phyloP scores from a whole-genome alignment of 2,329 filamentous ascomycete species.

The Didymella keratinophila region DNA sequence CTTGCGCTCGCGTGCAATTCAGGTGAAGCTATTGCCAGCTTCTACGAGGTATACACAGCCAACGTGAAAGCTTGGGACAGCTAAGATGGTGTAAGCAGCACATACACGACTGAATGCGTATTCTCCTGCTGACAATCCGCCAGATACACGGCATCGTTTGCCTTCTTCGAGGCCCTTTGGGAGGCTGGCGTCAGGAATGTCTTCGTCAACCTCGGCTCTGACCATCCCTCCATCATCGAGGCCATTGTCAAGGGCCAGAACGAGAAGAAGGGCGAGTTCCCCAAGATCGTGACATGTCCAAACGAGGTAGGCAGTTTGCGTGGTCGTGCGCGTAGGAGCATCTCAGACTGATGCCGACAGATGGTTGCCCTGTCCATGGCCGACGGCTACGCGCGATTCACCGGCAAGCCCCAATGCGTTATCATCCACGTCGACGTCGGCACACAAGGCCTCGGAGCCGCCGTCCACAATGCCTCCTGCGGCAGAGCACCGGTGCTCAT shows the following conservation, averaged over 20 bases:
- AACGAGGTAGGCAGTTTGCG: slow-evolving; percentile 69
- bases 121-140: neutral
- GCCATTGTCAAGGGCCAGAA: slow-evolving; percentile 79
- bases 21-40: neutral
- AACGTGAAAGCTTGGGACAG: neutral
- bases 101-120: neutral
- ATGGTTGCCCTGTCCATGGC: slow-evolving; percentile 89
- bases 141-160: slow-evolving; percentile 76
- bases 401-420: slow-evolving; percentile 76
- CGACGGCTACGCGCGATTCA: slow-evolving; percentile 76
- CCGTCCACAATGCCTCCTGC: slow-evolving; percentile 79
- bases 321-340: neutral
- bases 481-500: slow-evolving; percentile 78
- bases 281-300: slow-evolving; percentile 78
- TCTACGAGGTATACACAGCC: neutral
- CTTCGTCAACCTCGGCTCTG: slow-evolving; percentile 73
- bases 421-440: slow-evolving; percentile 85
- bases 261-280: slow-evolving; percentile 70
- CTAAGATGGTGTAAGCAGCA: slow-evolving; percentile 35
- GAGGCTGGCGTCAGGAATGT: slow-evolving; percentile 60
- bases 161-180: slow-evolving; percentile 84
- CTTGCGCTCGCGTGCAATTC: neutral
- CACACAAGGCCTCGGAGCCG: slow-evolving; percentile 78
- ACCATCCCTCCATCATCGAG: slow-evolving; percentile 80
- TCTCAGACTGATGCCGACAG: slow-evolving; percentile 50